These are phyloP conservation scores for Dipteronia dyeriana DNA, from an alignment of 345 rosid species.

Conservation along the genomic window DNA sequence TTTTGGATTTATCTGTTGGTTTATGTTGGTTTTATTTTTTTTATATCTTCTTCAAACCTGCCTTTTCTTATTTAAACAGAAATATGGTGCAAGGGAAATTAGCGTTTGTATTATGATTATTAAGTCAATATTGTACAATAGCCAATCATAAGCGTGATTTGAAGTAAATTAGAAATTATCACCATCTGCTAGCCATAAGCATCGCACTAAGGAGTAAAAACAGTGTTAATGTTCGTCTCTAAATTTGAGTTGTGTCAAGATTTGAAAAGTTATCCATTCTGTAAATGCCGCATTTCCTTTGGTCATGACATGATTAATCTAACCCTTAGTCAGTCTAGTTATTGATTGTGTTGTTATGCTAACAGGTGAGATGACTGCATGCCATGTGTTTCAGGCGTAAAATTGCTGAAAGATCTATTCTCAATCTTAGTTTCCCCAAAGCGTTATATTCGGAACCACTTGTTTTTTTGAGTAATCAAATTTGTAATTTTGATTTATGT, in stretches of 20 bases:
- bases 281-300: neutral
- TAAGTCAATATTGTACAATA: neutral
- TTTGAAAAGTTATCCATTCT: neutral
- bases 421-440: neutral
- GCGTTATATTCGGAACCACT: neutral
- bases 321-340: neutral
- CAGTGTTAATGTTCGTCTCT: neutral
- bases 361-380: neutral
- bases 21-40: neutral
- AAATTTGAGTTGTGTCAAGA: neutral
- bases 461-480: neutral
- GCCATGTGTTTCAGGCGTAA: neutral
- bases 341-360: neutral
- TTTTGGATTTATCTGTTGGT: neutral
- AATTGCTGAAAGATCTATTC: neutral
- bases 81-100: neutral
- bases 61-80: neutral
- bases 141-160: neutral
- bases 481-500: conserved; percentile 1
- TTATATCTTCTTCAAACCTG: neutral
- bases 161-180: neutral
- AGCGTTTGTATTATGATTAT: neutral
- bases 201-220: too few relatives aligned
- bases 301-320: neutral
- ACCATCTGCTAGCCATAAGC: too few relatives aligned